A percentile compares a stretch with the other conserved stretches of the same genome.
Conservation (phyloP, 148 eudicot species). For the Rhododendron ferrugineum region DNA sequence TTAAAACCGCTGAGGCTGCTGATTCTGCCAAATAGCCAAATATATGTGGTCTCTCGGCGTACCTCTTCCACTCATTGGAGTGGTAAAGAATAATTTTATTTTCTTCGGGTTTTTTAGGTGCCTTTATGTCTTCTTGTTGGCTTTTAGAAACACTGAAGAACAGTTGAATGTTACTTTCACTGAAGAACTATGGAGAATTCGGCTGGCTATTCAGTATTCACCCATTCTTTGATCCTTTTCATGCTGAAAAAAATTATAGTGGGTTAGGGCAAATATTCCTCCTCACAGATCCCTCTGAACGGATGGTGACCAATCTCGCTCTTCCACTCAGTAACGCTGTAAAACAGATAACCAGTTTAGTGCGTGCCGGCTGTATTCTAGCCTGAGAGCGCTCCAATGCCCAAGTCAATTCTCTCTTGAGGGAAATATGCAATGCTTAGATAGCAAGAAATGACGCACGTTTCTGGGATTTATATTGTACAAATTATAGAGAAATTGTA, state of each 20-base stretch:
- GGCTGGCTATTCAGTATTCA: neutral
- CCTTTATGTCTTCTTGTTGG: neutral
- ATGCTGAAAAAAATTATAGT: neutral
- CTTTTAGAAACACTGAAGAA: neutral
- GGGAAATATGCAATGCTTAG: neutral
- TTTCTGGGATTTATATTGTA: neutral
- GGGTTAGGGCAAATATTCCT: neutral
- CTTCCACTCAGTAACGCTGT: neutral
- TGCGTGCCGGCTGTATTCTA: neutral
- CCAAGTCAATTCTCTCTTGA: neutral
- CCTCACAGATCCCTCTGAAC: neutral
- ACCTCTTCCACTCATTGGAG: neutral
- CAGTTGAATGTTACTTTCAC: neutral
- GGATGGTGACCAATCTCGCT: neutral
- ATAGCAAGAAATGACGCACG: neutral
- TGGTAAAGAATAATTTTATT: neutral
- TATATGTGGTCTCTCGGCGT: neutral
- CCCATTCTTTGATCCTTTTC: neutral
- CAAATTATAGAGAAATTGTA: neutral
- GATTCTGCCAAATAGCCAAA: constrained; percentile 15
- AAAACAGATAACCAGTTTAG: neutral
- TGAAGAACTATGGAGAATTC: neutral
- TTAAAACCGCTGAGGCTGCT: constrained; percentile 13
- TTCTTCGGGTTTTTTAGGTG: neutral
- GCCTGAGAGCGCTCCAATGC: neutral